A percentile compares a stretch with the other conserved stretches of the same genome.
These are phyloP conservation scores for Vicia villosa DNA, from an alignment of 306 rosid genomes.

Conservation along the genomic window DNA sequence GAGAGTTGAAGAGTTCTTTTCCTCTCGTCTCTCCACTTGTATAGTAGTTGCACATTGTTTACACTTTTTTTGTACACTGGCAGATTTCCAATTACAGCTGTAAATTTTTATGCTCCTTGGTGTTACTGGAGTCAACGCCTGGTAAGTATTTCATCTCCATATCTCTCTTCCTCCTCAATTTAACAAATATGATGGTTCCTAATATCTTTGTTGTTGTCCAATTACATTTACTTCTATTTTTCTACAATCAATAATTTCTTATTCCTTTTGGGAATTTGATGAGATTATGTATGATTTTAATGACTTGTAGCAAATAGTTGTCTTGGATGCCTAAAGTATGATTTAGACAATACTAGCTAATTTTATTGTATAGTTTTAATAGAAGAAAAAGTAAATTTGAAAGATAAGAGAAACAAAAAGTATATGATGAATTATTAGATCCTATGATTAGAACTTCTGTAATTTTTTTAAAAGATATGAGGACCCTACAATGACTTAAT, in stretches of 20 bases:
- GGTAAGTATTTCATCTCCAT: constrained; percentile 57
- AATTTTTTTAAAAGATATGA: no score
- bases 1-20: constrained; percentile 25
- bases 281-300: neutral
- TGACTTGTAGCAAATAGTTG: neutral
- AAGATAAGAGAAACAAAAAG: neutral
- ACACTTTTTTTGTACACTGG: constrained; percentile 35
- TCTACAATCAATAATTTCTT: constrained; percentile 20
- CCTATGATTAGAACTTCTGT: no score
- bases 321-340: neutral
- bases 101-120: constrained; percentile 98
- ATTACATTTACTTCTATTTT: constrained; percentile 23
- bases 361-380: neutral
- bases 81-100: constrained; percentile 76
- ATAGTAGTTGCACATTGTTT: constrained; percentile 16
- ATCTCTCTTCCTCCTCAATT: neutral
- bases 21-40: constrained; percentile 1
- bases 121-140: constrained; percentile 97
- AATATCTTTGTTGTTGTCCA: constrained; percentile 19
- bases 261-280: neutral
- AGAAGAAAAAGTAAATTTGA: neutral
- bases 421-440: neutral
- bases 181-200: constrained; percentile 23
- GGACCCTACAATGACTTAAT: neutral
- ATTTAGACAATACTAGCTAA: neutral